Conservation (phyloP, 495 filamentous ascomycete species). For the Xylaria palmicola region DNA sequence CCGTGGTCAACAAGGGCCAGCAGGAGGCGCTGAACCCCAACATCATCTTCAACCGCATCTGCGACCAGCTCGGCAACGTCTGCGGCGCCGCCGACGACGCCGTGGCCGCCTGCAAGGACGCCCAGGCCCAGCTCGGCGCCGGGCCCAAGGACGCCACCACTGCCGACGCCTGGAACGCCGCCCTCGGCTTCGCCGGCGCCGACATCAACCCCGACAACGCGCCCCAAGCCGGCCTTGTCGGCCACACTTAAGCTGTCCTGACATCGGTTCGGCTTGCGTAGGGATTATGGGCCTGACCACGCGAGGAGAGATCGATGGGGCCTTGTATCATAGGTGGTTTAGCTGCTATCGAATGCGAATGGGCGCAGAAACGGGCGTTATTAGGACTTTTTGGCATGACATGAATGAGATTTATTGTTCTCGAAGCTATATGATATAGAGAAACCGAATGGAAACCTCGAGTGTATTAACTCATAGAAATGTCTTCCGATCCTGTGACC, state of each 20-base stretch:
- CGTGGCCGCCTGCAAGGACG: slow-evolving; percentile 43
- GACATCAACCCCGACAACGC: slow-evolving; percentile 43
- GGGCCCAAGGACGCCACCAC: slow-evolving; percentile 42
- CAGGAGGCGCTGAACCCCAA: slow-evolving; percentile 55
- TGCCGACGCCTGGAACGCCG: slow-evolving; percentile 43
- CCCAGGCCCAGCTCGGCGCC: slow-evolving; percentile 40
- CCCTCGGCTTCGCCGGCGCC: slow-evolving; percentile 42
- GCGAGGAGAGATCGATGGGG: background rate
- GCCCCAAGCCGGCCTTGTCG: slow-evolving; percentile 36
- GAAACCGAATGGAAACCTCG: background rate
- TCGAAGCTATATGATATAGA: background rate
- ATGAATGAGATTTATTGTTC: background rate
- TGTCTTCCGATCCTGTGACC: too few relatives aligned
- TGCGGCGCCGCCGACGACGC: slow-evolving; percentile 58
- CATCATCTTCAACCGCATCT: slow-evolving; percentile 67
- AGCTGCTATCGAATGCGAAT: background rate
- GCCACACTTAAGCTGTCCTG: slow-evolving; percentile 31
- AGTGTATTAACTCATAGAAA: background rate
- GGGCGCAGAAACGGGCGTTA: background rate
- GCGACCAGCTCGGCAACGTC: slow-evolving; percentile 58
- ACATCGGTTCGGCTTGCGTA: background rate
- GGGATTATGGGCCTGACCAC: background rate
- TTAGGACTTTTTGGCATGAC: background rate
- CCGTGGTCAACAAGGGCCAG: slow-evolving; percentile 52
- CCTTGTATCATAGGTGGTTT: background rate